phyloP scores from a whole-genome alignment of 1,139 yeast species.

The Blastobotrys arbuscula region DNA sequence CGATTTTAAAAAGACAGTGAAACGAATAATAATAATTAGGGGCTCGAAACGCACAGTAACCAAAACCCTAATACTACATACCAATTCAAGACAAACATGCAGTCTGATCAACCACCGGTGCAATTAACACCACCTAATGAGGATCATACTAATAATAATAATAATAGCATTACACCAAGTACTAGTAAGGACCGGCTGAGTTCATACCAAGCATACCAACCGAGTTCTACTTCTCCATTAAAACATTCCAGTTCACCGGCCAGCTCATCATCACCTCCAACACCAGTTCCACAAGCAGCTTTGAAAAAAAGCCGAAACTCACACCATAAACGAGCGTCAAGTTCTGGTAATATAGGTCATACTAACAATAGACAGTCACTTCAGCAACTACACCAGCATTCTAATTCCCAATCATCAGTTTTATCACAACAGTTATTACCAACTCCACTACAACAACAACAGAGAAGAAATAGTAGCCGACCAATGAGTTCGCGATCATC shows the following conservation, averaged over 20 bases:
- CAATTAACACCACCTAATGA: neutral
- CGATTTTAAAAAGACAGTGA: too few relatives aligned
- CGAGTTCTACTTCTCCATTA: neutral
- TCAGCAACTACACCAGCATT: slow-evolving; percentile 6
- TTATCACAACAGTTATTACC: slow-evolving; percentile 5
- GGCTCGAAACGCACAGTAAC: too few relatives aligned
- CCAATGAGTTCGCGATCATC: slow-evolving; percentile 17
- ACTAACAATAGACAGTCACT: neutral
- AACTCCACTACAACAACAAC: slow-evolving; percentile 1
- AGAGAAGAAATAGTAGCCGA: slow-evolving; percentile 1
- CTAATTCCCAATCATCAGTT: slow-evolving; percentile 8
- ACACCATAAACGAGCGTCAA: slow-evolving; percentile 8
- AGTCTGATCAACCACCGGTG: slow-evolving; percentile 1
- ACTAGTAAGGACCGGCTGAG: neutral
- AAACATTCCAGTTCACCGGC: neutral
- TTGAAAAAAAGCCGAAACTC: neutral
- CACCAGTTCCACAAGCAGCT: slow-evolving; percentile 1
- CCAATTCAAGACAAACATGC: slow-evolving; percentile 5
- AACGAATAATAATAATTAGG: too few relatives aligned
- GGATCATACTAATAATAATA: neutral
- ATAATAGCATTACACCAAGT: neutral
- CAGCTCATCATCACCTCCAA: neutral
- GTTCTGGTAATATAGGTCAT: neutral
- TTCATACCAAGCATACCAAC: neutral
- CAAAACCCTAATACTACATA: too few relatives aligned